Base-by-base conservation (phyloP, 768 basidiomycete species). In the Boletus reticulatus region DNA sequence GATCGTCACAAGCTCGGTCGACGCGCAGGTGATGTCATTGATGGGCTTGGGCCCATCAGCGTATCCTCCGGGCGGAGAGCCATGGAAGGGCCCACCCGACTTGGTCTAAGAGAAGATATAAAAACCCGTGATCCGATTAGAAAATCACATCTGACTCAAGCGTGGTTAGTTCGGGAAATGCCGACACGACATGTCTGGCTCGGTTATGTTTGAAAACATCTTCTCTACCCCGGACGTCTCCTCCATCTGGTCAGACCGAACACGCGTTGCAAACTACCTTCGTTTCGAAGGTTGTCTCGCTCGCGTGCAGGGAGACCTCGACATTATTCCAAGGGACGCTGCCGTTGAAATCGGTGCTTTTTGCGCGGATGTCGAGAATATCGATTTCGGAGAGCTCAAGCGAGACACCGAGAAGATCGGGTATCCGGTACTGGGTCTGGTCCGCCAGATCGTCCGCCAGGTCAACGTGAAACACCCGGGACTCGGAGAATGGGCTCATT, bases 1-100 rank as follows among this genome's bases (percentile, higher is more conserved):
- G 36, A 91, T 65, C 10, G 65, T 64, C 46, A 83, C 78, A 29
- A 80, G 73, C 68, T 91, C 89, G 48, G n/a, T n/a, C n/a, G n/a
- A n/a, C n/a, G n/a, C n/a, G n/a, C n/a, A n/a, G n/a, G n/a, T n/a
- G n/a, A n/a, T n/a, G n/a, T n/a, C n/a, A n/a, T n/a, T n/a, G n/a
- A n/a, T n/a, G n/a, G n/a, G n/a, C n/a, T 78, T 32, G 14, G 49
- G 6, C 5, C 4, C 20, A 29, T 62, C 32, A 54, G 24, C 24
- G 9, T 19, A 4, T 38, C 34, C n/a, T 29, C 24, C 22, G 6
- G 24, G 9, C 29, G 24, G 4, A 36, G 9, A 5, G 14, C 17
- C 5, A 13, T 27, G 8, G 8, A 22, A 19, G 32, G 10, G 32
- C 39, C 32, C 36, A 61, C n/a, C n/a, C n/a, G n/a, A 60, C 70